A percentile compares a stretch with the other conserved stretches of the same genome.
Evolutionary conservation across 192 early-diverging fungal genomes (phyloP).

Genomic region (Gryganskiella cystojenkinii): DNA sequence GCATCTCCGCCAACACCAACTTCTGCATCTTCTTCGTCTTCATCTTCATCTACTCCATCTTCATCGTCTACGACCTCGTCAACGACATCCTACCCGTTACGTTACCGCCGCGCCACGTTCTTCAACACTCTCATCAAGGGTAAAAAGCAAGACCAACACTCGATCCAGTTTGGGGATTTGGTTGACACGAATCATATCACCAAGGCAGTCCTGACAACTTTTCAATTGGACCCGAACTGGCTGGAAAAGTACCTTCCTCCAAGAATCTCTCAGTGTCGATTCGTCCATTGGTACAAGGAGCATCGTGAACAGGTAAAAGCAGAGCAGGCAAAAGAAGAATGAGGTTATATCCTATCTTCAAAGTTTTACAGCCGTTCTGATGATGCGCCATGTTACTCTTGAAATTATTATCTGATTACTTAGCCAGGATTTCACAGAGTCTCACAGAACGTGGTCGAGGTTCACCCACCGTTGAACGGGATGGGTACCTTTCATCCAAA

Average conservation of each 20-base stretch:
- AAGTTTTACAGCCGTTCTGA: too few species aligned
- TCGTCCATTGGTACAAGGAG: conserved; percentile 46
- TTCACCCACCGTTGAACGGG: conserved; percentile 61
- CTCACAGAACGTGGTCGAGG: conserved; percentile 29
- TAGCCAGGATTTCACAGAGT: conserved; percentile 33
- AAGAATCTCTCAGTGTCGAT: conserved; percentile 51
- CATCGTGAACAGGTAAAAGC: conserved; percentile 4
- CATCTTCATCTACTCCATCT: neutral
- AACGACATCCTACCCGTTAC: conserved; percentile 1
- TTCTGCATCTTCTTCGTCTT: neutral
- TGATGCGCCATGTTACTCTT: too few species aligned
- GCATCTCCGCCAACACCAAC: neutral
- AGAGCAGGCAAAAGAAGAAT: too few species aligned
- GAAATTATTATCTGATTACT: conserved; percentile 10
- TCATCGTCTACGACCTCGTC: neutral
- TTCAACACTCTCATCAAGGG: conserved; percentile 28
- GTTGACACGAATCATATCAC: conserved; percentile 47
- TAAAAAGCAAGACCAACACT: neutral
- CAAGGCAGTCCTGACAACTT: conserved; percentile 67
- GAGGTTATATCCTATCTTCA: too few species aligned
- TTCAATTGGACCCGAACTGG: conserved; percentile 62
- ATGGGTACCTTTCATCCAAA: conserved; percentile 72
- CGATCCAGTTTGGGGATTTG: conserved; percentile 52
- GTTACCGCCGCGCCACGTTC: conserved; percentile 29
- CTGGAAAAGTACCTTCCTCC: conserved; percentile 59